Evolutionary conservation across 164 flowering plant genomes (phyloP), one percentile per base, ranked within the genome.

Genomic region (Umbellularia californica): DNA sequence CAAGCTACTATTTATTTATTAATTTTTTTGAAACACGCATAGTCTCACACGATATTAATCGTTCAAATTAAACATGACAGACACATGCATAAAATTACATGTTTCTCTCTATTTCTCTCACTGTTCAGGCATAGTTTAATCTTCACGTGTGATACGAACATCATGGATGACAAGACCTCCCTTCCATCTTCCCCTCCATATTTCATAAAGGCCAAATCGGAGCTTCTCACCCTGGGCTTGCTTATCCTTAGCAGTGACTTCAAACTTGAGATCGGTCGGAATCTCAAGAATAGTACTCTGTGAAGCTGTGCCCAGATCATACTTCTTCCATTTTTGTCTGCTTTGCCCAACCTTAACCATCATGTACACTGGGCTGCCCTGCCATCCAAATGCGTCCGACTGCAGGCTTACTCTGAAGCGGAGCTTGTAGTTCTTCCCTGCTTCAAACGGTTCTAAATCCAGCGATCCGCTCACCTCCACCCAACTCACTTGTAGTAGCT

Each of bases 181-280:
- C 78, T 85, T 85, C 88, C 86, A 83, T 24, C 73, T 81, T 2
- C 83, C 86, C 63, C 70, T 82, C 88, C 86, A 85, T 0, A 82
- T 80, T 65, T 85, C 88, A 35, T 85, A 85, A 69, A 85, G 28
- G 12, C 88, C 86, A 65, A 85, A 85, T 50, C 63, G 58, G 23
- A 85, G 70, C n/a, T 50, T 70, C 0, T 35, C 63, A 9, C 69
- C 69, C 33, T 0, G 0, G 3, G 3, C 20, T 2, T 2, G 20
- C 13, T 0, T 14, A 0, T n/a, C 33, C 2, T 7, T 15, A 3
- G 15, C 28, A 1, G 62, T 5, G 23, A 77, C 2, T 5, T 33
- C 47, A 22, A 77, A 58, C 11, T 22, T 19, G 55, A 73, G 58
- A 11, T 64, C 64, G 3, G 9, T 60, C 0, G 74, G 75, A 73